Base-by-base conservation (phyloP, 2,329 filamentous ascomycete genomes). In the Aureobasidium sp. region DNA sequence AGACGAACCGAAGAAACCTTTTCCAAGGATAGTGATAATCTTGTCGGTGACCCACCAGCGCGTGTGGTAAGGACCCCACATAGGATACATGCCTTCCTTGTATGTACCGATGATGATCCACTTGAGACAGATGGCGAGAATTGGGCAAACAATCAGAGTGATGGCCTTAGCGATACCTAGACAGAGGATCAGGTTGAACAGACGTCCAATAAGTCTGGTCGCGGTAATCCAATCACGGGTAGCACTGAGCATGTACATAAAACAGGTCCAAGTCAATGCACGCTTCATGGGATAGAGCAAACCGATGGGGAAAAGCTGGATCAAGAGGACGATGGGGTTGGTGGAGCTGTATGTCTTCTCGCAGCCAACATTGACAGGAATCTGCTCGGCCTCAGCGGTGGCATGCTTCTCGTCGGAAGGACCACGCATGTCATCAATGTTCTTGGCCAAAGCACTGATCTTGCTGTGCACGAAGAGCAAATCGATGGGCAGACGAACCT, bases 31-130 rank as follows among this genome's bases (percentile, higher is more conserved):
- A 37, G 74, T 73, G 3, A 80, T 71, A 21, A 77, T 76, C 70
- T 84, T 84, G 66, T 84, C 77, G 1, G 78, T 76, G 59, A 84
- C 64, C 81, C 81, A 84, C 81, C 81, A 84, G 9, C 79, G 74
- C 0, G 79, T 83, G 66, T 84, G 81, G 65, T 83, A 84, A 1
- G 67, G 63, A 1, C 80, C 80, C 81, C 81, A 84, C 81, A 84
- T 84, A 1, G 81, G 81, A 64, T 80, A 83, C 2, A 82, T 67
- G 0, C 81, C 81, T 66, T 80, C 75, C 37, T 71, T 73, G 66
- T 81, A 79, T 1, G 75, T 75, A 11, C 81, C 81, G 43, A 84
- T 78, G 55, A 84, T 72, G 6, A 79, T 46, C 81, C 81, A 84
- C 66, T 84, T 84, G 51, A 76, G 72, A 2, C 71, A 42, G 25